Evolutionary conservation across 1,284 basidiomycete genomes (phyloP).

Genomic region (Phellinidium pouzarii): DNA sequence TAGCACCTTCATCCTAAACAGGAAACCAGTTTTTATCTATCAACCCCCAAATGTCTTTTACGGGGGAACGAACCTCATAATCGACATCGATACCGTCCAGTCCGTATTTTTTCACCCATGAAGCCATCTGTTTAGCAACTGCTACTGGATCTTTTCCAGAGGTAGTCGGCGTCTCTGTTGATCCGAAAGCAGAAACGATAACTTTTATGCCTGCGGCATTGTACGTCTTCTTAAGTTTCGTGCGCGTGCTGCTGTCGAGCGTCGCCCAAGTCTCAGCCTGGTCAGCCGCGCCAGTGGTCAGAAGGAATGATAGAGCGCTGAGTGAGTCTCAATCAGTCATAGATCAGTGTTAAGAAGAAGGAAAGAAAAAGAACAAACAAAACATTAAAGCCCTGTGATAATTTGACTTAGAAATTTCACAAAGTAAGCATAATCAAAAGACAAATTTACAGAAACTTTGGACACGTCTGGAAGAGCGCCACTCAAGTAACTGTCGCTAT

Average conservation of each 20-base stretch:
- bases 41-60: not conserved
- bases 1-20: conserved; percentile 23
- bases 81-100: conserved; percentile 19
- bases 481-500: not conserved
- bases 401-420: not conserved
- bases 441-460: conserved; percentile 8
- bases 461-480: conserved; percentile 7
- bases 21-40: not conserved
- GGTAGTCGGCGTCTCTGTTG: conserved; percentile 21
- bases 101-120: conserved; percentile 21
- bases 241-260: conserved; percentile 19
- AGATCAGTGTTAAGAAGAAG: not conserved
- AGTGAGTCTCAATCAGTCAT: not conserved
- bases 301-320: conserved; percentile 22
- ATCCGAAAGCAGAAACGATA: conserved; percentile 24
- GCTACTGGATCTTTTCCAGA: conserved; percentile 17
- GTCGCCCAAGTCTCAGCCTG: conserved; percentile 22
- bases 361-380: conserved; percentile 12
- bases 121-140: conserved; percentile 20
- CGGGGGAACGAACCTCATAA: conserved; percentile 16
- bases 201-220: conserved; percentile 23
- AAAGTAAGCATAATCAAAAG: not conserved
- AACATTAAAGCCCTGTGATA: conserved; percentile 16
- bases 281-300: conserved; percentile 20
- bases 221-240: conserved; percentile 21